phyloP scores from a whole-genome alignment of 129 eudicot species.

The Flaveria linearis region DNA sequence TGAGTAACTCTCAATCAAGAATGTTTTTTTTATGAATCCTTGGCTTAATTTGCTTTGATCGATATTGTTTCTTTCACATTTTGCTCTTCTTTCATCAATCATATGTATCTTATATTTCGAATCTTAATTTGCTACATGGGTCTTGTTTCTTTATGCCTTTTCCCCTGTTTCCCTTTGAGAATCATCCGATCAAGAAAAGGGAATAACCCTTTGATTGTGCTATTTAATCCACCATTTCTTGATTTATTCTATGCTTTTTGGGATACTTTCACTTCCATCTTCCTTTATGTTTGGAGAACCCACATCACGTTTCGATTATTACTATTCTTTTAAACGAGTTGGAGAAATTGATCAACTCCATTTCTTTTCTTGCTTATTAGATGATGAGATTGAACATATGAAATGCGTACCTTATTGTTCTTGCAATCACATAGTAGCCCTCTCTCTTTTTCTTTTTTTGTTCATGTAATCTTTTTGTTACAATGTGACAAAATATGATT shows the following conservation, averaged over 20 bases:
- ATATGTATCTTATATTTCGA: not conserved
- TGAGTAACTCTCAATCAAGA: conserved; percentile 13
- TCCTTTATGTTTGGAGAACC: conserved; percentile 26
- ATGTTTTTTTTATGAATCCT: conserved; percentile 2
- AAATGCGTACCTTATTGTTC: conserved; percentile 69
- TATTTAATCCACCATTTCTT: no score
- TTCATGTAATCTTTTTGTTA: not conserved
- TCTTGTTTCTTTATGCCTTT: conserved; percentile 4
- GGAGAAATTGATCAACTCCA: conserved; percentile 33
- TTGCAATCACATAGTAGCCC: conserved; percentile 50
- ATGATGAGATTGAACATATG: conserved; percentile 59
- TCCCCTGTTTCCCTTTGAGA: conserved; percentile 2
- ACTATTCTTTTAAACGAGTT: conserved; percentile 23
- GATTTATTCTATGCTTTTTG: no score
- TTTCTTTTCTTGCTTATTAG: conserved; percentile 18
- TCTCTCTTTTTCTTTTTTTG: not conserved
- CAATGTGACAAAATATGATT: conserved; percentile 13
- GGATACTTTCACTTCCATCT: no score
- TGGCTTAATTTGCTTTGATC: not conserved
- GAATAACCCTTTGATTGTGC: conserved; percentile 31
- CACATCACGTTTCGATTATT: conserved; percentile 25
- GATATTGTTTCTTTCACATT: not conserved
- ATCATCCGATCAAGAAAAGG: conserved; percentile 5
- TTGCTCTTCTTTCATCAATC: no score
- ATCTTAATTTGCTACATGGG: conserved; percentile 1